These are phyloP conservation scores for Aspergillus cristatus DNA, from an alignment of 495 filamentous ascomycete genomes.

Conservation along the genomic window DNA sequence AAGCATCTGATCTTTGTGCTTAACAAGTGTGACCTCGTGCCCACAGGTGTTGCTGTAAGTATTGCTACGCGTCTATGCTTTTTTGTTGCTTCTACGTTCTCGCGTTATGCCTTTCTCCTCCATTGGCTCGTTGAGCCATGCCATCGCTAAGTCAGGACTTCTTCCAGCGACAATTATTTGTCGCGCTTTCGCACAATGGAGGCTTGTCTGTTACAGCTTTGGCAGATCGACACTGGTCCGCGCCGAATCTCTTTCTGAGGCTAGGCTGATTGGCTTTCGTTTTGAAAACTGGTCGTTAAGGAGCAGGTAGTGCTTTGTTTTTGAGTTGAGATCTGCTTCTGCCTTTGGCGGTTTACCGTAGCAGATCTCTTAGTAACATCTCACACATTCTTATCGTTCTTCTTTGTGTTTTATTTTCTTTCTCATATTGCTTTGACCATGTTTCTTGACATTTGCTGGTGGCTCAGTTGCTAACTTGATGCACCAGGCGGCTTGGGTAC, in stretches of 20 bases:
- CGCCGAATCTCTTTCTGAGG: constrained; percentile 52
- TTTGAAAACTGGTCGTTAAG: constrained; percentile 58
- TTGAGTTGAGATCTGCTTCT: constrained; percentile 75
- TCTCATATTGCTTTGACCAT: constrained; percentile 2
- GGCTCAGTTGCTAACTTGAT: constrained; percentile 32
- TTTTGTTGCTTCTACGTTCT: constrained; percentile 6
- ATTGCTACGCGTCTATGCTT: too few relatives aligned
- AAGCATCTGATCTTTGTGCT: constrained; percentile 89
- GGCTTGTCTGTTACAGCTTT: constrained; percentile 94
- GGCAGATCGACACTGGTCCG: constrained; percentile 80
- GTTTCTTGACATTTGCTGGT: constrained; percentile 8
- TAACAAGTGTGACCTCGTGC: constrained; percentile 96
- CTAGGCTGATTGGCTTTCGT: constrained; percentile 69
- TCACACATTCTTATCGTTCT: constrained; percentile 64
- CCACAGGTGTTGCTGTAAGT: constrained; percentile 90
- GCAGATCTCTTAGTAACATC: constrained; percentile 96
- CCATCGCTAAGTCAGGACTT: constrained; percentile 95
- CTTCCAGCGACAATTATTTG: constrained; percentile 43
- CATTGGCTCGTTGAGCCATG: constrained; percentile 17
- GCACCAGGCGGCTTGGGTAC: constrained; percentile 75
- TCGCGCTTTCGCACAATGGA: constrained; percentile 50
- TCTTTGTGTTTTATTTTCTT: constrained; percentile 4
- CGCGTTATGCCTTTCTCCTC: constrained; percentile 5
- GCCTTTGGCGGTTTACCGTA: constrained; percentile 42
- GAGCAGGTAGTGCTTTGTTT: constrained; percentile 59